Percentiles rank a stretch among this genome's conserved stretches.
Evolutionary conservation across 495 filamentous ascomycete species (phyloP).

Genomic region (Neurospora tetraspora): DNA sequence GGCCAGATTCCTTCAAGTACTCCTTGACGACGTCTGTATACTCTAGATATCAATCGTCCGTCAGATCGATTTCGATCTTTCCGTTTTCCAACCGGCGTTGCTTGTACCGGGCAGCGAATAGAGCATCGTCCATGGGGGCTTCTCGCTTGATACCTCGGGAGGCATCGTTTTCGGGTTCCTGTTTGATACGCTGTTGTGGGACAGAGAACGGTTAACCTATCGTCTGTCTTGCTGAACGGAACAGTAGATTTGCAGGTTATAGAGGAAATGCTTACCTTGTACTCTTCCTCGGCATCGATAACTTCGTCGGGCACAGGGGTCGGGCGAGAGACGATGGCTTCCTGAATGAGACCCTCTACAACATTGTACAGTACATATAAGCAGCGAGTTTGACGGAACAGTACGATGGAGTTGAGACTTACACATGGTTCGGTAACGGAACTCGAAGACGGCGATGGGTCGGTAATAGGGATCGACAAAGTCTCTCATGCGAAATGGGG

Average conservation of each 20-base stretch:
- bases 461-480: neutral
- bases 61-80: neutral
- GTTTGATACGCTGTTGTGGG: neutral
- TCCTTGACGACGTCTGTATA: neutral
- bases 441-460: constrained; percentile 13
- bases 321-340: neutral
- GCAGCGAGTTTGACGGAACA: neutral
- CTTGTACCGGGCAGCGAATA: neutral
- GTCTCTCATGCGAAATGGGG: accelerated
- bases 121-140: neutral
- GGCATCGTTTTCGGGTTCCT: neutral
- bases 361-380: neutral
- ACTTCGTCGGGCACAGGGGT: neutral
- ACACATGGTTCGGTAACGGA: constrained; percentile 11
- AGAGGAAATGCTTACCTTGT: neutral
- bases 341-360: constrained; percentile 2
- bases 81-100: neutral
- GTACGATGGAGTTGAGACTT: neutral
- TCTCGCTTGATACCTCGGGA: neutral
- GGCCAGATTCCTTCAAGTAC: neutral
- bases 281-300: neutral
- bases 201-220: neutral
- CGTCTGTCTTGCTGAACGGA: neutral
- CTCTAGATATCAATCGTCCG: neutral
- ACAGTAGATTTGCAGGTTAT: neutral